Evolutionary conservation across 1,284 basidiomycete species (phyloP).

Genomic region (Microbotryum silenes-acaulis): DNA sequence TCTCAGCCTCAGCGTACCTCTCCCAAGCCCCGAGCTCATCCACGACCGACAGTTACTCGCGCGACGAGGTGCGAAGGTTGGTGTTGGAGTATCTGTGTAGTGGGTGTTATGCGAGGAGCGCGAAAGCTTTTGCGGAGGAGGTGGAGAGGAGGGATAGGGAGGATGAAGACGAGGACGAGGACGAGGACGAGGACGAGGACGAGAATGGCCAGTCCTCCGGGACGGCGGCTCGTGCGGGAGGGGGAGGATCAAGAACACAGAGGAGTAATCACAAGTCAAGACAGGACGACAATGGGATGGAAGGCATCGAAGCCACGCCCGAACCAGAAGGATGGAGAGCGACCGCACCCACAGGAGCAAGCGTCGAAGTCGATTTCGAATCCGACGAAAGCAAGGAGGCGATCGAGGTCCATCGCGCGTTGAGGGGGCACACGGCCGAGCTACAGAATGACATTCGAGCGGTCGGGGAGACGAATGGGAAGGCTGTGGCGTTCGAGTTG

Average conservation of each 20-base stretch:
- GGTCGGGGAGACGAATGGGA: background rate
- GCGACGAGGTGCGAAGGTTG: slow-evolving; percentile 47
- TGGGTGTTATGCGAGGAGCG: slow-evolving; percentile 61
- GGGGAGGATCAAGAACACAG: background rate
- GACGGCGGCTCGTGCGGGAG: background rate
- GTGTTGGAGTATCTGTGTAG: slow-evolving; percentile 74
- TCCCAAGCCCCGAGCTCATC: too few species aligned
- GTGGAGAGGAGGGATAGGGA: slow-evolving; percentile 40
- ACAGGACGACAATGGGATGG: slow-evolving; percentile 11
- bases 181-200: background rate
- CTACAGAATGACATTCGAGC: background rate
- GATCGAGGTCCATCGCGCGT: too few species aligned
- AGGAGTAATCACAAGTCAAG: background rate
- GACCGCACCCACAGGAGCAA: background rate
- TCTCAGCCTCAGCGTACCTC: too few species aligned
- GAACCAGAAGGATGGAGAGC: background rate
- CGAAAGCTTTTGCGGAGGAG: slow-evolving; percentile 60
- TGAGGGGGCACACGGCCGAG: background rate
- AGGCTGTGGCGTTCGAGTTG: slow-evolving; percentile 9
- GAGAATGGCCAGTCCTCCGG: background rate
- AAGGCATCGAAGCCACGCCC: slow-evolving; percentile 30
- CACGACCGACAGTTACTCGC: slow-evolving; percentile 1
- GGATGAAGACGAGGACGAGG: background rate
- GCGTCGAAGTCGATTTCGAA: background rate
- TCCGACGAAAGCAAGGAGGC: too few species aligned